These are phyloP conservation scores for Vitellaria paradoxa DNA, from an alignment of 179 eudicot species.

Conservation along the genomic window DNA sequence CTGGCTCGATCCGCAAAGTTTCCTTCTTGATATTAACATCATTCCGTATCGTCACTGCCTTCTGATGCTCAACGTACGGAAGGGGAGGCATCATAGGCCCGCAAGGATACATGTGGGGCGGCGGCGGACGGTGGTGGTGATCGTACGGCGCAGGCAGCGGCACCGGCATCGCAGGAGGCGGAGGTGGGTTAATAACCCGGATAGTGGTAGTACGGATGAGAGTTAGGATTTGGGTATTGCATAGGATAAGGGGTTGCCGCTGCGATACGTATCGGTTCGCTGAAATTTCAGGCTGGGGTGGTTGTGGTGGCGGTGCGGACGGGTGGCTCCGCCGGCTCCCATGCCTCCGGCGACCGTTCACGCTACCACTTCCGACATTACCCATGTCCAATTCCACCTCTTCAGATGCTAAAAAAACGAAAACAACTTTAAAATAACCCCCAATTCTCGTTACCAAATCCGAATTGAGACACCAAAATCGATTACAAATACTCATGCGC, in stretches of 20 bases:
- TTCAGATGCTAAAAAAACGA: neutral
- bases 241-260: constrained; percentile 70
- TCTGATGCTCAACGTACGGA: constrained; percentile 80
- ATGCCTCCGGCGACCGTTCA: constrained; percentile 40
- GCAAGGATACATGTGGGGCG: constrained; percentile 49
- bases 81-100: constrained; percentile 51
- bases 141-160: constrained; percentile 79
- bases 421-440: neutral
- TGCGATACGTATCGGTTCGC: constrained; percentile 64
- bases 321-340: constrained; percentile 42
- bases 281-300: constrained; percentile 48
- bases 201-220: constrained; percentile 62
- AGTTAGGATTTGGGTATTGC: constrained; percentile 53
- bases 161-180: constrained; percentile 43
- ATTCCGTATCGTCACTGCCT: constrained; percentile 83
- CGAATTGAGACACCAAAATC: neutral
- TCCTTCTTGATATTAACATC: constrained; percentile 93
- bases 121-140: constrained; percentile 59
- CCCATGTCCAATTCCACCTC: constrained; percentile 46
- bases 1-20: constrained; percentile 65
- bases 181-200: constrained; percentile 66
- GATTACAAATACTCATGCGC: neutral
- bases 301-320: constrained; percentile 45
- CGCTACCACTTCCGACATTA: constrained; percentile 49
- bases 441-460: neutral